Conservation (phyloP, 169 alveolate genomes). For the Plasmodium vivax region DNA sequence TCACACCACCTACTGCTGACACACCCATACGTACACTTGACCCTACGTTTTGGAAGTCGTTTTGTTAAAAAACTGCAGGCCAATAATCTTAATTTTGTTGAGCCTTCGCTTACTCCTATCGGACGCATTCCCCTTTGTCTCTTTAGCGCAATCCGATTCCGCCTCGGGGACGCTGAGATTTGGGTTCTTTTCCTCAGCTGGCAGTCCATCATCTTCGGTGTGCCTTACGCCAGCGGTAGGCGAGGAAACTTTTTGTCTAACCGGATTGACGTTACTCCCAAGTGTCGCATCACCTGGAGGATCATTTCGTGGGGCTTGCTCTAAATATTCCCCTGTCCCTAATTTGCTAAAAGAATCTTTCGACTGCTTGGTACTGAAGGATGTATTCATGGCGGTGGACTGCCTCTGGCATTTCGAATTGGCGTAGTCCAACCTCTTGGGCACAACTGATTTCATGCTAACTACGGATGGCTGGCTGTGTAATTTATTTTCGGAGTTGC, state of each 20-base stretch:
- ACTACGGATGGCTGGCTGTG: background rate
- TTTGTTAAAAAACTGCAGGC: constrained; percentile 35
- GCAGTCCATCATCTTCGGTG: background rate
- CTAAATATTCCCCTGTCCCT: background rate
- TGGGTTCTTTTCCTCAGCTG: background rate
- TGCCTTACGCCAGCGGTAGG: background rate
- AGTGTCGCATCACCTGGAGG: background rate
- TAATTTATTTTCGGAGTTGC: background rate
- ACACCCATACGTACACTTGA: background rate
- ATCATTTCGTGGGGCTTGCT: background rate
- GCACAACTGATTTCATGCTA: constrained; percentile 2
- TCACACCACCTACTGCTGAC: background rate
- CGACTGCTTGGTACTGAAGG: constrained; percentile 4
- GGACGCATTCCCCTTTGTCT: background rate
- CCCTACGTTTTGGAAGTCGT: background rate
- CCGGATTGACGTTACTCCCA: background rate
- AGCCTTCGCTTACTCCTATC: constrained; percentile 16
- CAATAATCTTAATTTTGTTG: constrained; percentile 47
- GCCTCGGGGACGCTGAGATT: background rate
- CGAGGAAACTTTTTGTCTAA: background rate
- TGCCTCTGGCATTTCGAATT: constrained; percentile 6
- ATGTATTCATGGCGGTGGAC: background rate
- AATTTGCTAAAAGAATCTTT: constrained; percentile 22
- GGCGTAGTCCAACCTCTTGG: constrained; percentile 9
- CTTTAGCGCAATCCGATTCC: background rate